Base-by-base conservation (phyloP, 2,329 filamentous ascomycete genomes). In the Alternaria sp. region DNA sequence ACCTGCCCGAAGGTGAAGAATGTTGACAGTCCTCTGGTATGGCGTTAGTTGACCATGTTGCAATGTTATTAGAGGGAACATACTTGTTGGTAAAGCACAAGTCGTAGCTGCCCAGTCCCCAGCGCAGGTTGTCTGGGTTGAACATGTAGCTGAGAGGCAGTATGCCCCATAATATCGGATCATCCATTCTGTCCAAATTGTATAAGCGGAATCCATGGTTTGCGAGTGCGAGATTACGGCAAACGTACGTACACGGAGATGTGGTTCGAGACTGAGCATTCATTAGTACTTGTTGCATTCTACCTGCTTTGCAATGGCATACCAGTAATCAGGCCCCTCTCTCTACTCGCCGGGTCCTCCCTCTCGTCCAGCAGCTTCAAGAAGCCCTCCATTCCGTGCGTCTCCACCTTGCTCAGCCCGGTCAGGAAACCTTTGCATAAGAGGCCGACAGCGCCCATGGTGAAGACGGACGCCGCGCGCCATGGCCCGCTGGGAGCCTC, bases 1-100 rank as follows among this genome's bases (percentile, higher is more conserved):
- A 95, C 92, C 80, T 98, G 94, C 60, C 95, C 95, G 60, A 92
- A 84, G 54, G 86, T 89, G 83, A 99, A 99, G 85, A 98, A 98
- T 24, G 86, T 85, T 5, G 89, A 88, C 4, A 90, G 80, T 39
- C 86, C 75, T 74, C 92, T 94, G 68, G 16, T 36, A 20, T 20
- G 5, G 18, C 58, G 59, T 73, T 42, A 74, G 68, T 16, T n/a
- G 28, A 36, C 28, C 8, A 11, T 30, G 8, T 11, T 30, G 28
- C 28, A 30, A 24, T 16, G 12, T 2, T n/a, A 3, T 1, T 1
- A 11, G 32, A 24, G 32, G 32, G 18, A 12, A 69, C 83, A 63
- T 81, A 95, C 92, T 88, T 89, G 75, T 92, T 94, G 72, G 89
- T 90, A 79, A 96, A 99, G 81, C 94, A 97, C 61, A 99, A 94